Conservation (phyloP, 805 yeast species). For the Teunomyces stri region DNA sequence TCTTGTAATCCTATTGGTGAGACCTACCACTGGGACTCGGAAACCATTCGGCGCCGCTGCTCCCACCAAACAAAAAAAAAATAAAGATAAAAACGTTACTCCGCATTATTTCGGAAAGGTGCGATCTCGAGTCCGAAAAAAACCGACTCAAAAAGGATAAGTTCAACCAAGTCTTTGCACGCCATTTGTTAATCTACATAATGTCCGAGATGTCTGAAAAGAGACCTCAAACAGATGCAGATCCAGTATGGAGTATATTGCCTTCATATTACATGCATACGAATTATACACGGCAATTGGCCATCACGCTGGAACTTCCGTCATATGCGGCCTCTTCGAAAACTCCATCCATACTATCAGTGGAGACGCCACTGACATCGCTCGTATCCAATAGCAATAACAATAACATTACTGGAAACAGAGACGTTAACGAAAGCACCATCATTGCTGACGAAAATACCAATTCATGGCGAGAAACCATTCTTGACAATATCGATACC, state of each 20-base stretch:
- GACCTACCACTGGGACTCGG: background rate
- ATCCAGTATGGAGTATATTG: constrained; percentile 37
- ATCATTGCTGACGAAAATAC: constrained; percentile 36
- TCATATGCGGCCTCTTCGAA: constrained; percentile 11
- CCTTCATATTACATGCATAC: constrained; percentile 40
- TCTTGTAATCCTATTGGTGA: background rate
- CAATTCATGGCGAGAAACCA: constrained; percentile 34
- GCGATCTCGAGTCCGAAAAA: constrained; percentile 1
- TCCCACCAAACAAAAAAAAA: background rate
- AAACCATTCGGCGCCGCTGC: background rate
- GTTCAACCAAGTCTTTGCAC: no score
- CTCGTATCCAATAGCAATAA: background rate
- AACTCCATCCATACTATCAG: background rate
- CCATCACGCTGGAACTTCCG: constrained; percentile 16
- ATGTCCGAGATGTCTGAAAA: background rate
- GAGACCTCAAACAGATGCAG: background rate
- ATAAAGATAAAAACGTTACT: background rate
- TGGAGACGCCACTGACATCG: constrained; percentile 3
- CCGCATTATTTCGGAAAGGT: background rate
- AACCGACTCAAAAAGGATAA: background rate
- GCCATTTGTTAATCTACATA: background rate
- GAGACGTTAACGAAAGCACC: background rate
- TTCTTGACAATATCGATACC: constrained; percentile 36
- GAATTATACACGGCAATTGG: constrained; percentile 9
- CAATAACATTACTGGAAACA: background rate